Evolutionary conservation across 2,329 filamentous ascomycete genomes (phyloP).

Genomic region (Fusarium brevicatenulatum): DNA sequence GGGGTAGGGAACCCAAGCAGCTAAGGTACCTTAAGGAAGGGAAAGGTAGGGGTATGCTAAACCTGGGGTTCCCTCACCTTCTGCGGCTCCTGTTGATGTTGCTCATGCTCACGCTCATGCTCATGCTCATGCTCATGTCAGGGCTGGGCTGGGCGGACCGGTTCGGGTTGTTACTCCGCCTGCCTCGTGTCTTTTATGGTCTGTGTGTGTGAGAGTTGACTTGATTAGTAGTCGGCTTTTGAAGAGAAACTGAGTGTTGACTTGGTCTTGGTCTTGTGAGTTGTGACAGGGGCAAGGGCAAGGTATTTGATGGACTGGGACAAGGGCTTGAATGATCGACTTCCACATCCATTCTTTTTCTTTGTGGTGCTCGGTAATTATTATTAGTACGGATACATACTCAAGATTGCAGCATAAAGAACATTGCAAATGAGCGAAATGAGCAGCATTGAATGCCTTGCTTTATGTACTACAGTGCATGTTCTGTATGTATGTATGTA

Average conservation of each 20-base stretch:
- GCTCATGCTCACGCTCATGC: background rate
- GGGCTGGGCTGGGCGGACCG: constrained; percentile 31
- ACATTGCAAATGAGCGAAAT: background rate
- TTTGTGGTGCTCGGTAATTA: background rate
- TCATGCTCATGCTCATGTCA: constrained; percentile 20
- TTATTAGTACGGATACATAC: background rate
- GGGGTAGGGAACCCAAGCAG: too few species aligned
- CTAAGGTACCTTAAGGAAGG: background rate
- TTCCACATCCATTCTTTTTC: background rate
- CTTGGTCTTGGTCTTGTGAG: background rate
- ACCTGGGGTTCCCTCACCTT: constrained; percentile 30
- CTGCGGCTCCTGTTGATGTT: background rate
- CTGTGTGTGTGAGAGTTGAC: constrained; percentile 17
- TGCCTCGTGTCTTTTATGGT: constrained; percentile 31
- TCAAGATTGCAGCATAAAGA: constrained; percentile 4
- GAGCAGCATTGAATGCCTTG: background rate
- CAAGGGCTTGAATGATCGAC: constrained; percentile 30
- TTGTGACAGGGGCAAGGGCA: background rate
- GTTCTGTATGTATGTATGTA: background rate
- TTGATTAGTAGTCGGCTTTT: background rate
- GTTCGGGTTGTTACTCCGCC: constrained; percentile 38
- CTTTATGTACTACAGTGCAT: background rate
- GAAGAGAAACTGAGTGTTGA: background rate
- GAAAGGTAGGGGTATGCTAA: constrained; percentile 9
- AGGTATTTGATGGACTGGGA: constrained; percentile 15